Conservation (phyloP, 306 rosid genomes). For the Astragalus glycyphyllos region DNA sequence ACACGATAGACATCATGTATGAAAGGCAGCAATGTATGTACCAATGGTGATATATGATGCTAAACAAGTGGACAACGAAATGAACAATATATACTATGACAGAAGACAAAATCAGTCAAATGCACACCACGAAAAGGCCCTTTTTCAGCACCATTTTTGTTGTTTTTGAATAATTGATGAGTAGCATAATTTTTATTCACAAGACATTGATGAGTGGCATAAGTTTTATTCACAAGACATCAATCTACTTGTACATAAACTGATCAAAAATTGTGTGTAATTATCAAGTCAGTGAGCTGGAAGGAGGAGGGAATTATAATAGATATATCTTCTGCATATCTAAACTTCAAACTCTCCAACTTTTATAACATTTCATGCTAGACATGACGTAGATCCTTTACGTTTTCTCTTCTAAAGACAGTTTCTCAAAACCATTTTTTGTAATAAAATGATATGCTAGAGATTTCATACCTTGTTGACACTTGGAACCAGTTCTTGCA, state of each 20-base stretch:
- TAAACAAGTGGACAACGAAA: constrained; percentile 8
- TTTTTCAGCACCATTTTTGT: constrained; percentile 8
- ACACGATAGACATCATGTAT: constrained; percentile 2
- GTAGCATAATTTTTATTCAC: background rate
- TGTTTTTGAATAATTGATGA: constrained; percentile 9
- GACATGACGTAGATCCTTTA: background rate
- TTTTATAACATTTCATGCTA: constrained; percentile 15
- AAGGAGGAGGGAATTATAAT: background rate
- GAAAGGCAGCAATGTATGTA: constrained; percentile 1
- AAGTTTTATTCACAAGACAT: constrained; percentile 1
- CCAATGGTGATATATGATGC: constrained; percentile 11
- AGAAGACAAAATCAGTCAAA: constrained; percentile 1
- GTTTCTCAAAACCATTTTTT: constrained; percentile 30
- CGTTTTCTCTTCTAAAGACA: constrained; percentile 7
- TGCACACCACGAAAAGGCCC: constrained; percentile 5
- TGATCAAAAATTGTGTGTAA: constrained; percentile 3
- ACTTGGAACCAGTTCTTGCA: constrained; percentile 97
- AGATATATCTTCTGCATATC: constrained; percentile 4
- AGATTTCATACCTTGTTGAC: constrained; percentile 73
- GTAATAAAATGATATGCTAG: constrained; percentile 31
- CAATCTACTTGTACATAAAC: constrained; percentile 21
- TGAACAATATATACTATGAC: constrained; percentile 25
- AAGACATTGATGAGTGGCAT: background rate
- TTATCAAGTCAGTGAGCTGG: constrained; percentile 5
- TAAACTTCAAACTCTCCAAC: background rate